Base-by-base conservation (phyloP, 2,329 filamentous ascomycete species). In the Chrysosporium keratinophilum region DNA sequence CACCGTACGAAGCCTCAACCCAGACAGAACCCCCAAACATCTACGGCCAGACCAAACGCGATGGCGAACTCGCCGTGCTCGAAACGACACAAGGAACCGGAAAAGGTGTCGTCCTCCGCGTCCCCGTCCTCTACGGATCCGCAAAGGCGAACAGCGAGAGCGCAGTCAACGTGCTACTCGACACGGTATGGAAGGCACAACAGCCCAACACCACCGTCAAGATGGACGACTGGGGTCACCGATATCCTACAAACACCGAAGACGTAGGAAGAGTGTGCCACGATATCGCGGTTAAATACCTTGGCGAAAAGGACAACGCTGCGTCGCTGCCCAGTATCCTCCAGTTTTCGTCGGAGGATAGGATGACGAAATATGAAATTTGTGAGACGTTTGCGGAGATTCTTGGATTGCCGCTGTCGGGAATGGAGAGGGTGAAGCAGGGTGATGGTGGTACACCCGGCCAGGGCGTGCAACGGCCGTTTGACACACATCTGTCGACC, bases 301-400 rank as follows among this genome's bases (percentile, higher is more conserved):
- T 85, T 52, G 69, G 63, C 64, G 65, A 69, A 48, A 69, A 74
- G 11, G 50, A 52, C 9, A 63, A 67, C 39, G 71, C 75, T 49
- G 67, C 73, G 10, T 65, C 72, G 14, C 71, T 95, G 39, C 89
- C 89, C 0, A 72, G 65, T 28, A 79, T 89, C 42, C 75, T 95
- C 15, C 89, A 96, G 52, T 95, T 95, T 71, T 87, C 85, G 2
- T 88, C 87, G 44, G 88, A 95, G 69, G 87, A 95, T 61, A 80
- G 77, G 59, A 86, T 84, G 75, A 95, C 89, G 45, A 95, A 95
- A 73, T 94, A 90, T 68, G 83, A 91, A 67, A 95, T 96, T 54
- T 90, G 87, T 67, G 74, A 87, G 70, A 72, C 78, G 9, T 83
- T 95, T 64, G 85, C 82, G 3, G 82, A 88, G 56, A 87, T 95